Base-by-base conservation (phyloP, 2,329 filamentous ascomycete genomes). In the Tolypocladium capitatum region DNA sequence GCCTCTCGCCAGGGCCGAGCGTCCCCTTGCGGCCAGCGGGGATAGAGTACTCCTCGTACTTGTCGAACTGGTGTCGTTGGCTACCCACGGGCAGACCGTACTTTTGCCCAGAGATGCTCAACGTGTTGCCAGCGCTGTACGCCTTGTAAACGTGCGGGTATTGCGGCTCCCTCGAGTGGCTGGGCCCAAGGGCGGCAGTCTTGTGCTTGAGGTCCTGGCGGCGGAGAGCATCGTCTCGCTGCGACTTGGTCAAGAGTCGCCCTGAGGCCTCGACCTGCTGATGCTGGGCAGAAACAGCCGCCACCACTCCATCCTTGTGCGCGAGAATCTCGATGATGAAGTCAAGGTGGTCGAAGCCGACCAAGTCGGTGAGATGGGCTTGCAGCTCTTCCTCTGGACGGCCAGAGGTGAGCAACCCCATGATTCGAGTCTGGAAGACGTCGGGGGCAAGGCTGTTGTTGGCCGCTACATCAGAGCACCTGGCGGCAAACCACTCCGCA, bases 81-180 rank as follows among this genome's bases (percentile, higher is more conserved):
- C 80, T 90, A 3, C 90, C 89, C 1, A 78, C 59, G 0, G 92
- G 92, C 18, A 98, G 69, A 1, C 78, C 83, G 57, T 94, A 98
- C 60, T 85, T 89, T 59, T 81, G 83, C 1, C 92, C 92, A 45
- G 82, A 76, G 21, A 81, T 70, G 49, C 85, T 92, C 34, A 98
- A 69, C 0, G 83, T 86, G 62, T 97, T 97, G 1, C 92, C 88
- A 3, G 90, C 85, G 51, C 81, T 80, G 60, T 94, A 84, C 2
- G 78, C 67, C 56, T 84, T 88, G 68, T 96, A 98, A 1, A 98
- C 88, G 62, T 98, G 92, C 1, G 94, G 94, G 61, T 98, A 98
- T 42, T 85, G 75, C 4, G 83, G 77, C 46, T 83, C 85, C 50
- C 81, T 81, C 46, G 83, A 74, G 51, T 86, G 76, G n/a, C 80